Evolutionary conservation across 768 basidiomycete species (phyloP).

Genomic region (Favolaschia claudopus): DNA sequence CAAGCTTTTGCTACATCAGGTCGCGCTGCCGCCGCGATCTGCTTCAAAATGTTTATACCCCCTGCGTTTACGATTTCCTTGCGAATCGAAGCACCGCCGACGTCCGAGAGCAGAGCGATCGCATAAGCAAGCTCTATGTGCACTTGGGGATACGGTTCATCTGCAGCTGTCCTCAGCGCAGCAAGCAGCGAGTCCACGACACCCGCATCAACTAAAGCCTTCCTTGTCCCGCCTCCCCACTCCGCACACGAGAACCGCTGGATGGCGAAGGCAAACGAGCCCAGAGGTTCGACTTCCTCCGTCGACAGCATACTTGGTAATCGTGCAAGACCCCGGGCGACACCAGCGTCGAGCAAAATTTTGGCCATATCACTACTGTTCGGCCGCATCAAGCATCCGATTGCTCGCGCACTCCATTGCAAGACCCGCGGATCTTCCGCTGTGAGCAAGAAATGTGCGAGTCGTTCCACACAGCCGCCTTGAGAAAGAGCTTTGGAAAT

Average conservation of each 20-base stretch:
- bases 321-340: slow-evolving; percentile 33
- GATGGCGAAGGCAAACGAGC: slow-evolving; percentile 35
- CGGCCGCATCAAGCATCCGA: slow-evolving; percentile 37
- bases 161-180: slow-evolving; percentile 32
- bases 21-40: slow-evolving; percentile 20
- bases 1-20: slow-evolving; percentile 35
- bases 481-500: slow-evolving; percentile 32
- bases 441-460: slow-evolving; percentile 26
- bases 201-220: slow-evolving; percentile 35
- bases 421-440: slow-evolving; percentile 30
- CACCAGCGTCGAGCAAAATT: slow-evolving; percentile 32
- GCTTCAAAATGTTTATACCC: slow-evolving; percentile 33
- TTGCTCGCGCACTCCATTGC: slow-evolving; percentile 30
- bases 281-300: slow-evolving; percentile 34
- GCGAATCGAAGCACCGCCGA: slow-evolving; percentile 33
- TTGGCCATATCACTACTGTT: slow-evolving; percentile 35
- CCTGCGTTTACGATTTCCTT: slow-evolving; percentile 40
- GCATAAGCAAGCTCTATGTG: slow-evolving; percentile 36
- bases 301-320: slow-evolving; percentile 33
- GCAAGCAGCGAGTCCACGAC: slow-evolving; percentile 37
- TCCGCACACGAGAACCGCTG: slow-evolving; percentile 36
- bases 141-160: slow-evolving; percentile 31
- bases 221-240: slow-evolving; percentile 33
- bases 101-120: slow-evolving; percentile 34
- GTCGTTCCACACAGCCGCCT: slow-evolving; percentile 28